Evolutionary conservation across 345 rosid species (phyloP), one percentile per base, ranked within the genome.

Genomic region (Conringia planisiliqua): DNA sequence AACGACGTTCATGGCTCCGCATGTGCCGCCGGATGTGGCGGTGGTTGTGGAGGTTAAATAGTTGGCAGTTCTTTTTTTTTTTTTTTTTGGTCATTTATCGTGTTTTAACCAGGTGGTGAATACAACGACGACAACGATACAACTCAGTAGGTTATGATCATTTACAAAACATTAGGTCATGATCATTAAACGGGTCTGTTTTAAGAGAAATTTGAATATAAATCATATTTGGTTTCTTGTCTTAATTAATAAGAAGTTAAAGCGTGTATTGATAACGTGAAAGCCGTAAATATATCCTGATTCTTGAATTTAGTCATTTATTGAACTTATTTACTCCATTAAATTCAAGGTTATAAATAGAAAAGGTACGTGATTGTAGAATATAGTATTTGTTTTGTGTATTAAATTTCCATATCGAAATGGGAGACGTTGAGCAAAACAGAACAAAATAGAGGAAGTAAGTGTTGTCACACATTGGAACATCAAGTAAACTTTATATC

Each of bases 21-120:
- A 3, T 85, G 89, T 9, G 78, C 58, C 0, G 81, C 81, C 9
- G 88, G 72, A 0, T 86, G 92, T 13, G 89, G 90, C 0, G 84
- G 77, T 2, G 88, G 62, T 40, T 88, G 88, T 66, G 89, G 92
- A 17, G 88, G 77, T 5, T 85, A 66, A 51, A 51, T 9, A 18
- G 18, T n/a, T 26, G 7, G 33, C 33, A 11, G 20, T 29, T 30
- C 26, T 56, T 14, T 14, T 26, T 0, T 24, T 7, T 14, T 0
- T 5, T 5, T 18, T 17, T 20, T 3, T 3, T 48, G 3, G 11
- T 36, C 9, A 24, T 26, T 2, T 26, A 52, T 12, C 33, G 58
- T 30, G 8, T 24, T 22, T 51, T 11, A 50, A 4, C 55, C 13
- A 22, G 4, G 1, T 7, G 5, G 51, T 46, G 18, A n/a, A n/a